Evolutionary conservation across 768 basidiomycete species (phyloP).

Genomic region (Russula brevipes): DNA sequence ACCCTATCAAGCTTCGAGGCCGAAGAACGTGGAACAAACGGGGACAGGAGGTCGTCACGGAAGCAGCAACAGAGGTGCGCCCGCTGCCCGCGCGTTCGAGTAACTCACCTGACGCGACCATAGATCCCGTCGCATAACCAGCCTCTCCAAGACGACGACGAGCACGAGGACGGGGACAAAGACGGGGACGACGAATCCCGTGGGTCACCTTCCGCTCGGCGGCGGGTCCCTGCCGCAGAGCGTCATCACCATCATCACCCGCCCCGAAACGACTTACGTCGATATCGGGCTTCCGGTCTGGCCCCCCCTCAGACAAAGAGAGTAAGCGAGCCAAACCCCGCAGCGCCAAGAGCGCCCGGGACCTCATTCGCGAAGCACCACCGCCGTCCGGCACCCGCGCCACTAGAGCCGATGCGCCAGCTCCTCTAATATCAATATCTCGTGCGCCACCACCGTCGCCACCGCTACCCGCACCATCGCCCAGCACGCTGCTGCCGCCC

Average conservation of each 20-base stretch:
- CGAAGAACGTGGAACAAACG: constrained; percentile 25
- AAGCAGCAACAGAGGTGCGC: constrained; percentile 10
- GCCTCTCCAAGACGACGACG: not conserved
- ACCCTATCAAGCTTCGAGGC: constrained; percentile 18
- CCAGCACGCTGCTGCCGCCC: not conserved
- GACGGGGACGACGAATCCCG: constrained; percentile 6
- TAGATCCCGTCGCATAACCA: constrained; percentile 12
- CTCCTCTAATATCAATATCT: too few species aligned
- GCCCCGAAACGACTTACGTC: constrained; percentile 21
- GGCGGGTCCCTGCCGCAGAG: constrained; percentile 1
- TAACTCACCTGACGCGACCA: constrained; percentile 7
- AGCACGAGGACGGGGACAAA: too few species aligned
- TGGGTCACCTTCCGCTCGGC: constrained; percentile 16
- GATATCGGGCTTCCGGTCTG: constrained; percentile 19
- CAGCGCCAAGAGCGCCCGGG: constrained; percentile 12
- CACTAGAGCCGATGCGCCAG: not conserved
- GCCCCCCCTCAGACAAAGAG: constrained; percentile 4
- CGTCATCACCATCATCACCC: not conserved
- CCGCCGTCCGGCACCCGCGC: not conserved
- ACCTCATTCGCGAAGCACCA: constrained; percentile 16
- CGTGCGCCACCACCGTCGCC: not conserved
- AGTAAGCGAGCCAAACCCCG: constrained; percentile 7
- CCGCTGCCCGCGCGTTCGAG: not conserved
- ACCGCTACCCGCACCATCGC: not conserved
- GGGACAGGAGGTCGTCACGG: constrained; percentile 21